A percentile compares a stretch with the other conserved stretches of the same genome.
Evolutionary conservation across 805 yeast species (phyloP).

Genomic region (Lachancea nothofagi): DNA sequence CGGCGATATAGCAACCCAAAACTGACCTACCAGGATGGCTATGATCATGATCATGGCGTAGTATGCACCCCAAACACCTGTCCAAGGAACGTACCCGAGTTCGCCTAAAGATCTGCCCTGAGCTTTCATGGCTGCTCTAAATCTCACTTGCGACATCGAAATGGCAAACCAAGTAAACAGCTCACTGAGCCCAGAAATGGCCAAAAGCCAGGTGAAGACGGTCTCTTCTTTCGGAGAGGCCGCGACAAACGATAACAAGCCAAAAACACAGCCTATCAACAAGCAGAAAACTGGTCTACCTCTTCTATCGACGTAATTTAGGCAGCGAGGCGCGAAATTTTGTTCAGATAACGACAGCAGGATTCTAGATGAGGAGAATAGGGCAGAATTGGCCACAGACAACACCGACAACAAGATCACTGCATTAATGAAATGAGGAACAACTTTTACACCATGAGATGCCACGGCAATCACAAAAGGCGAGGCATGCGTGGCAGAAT

Average conservation of each 20-base stretch:
- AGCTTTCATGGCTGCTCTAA: constrained; percentile 50
- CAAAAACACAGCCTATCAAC: constrained; percentile 45
- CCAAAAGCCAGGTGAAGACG: constrained; percentile 60
- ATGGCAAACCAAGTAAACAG: constrained; percentile 59
- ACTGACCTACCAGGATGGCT: constrained; percentile 51
- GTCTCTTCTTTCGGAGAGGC: constrained; percentile 53
- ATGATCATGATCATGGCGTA: constrained; percentile 45
- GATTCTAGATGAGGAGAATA: constrained; percentile 65
- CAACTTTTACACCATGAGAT: constrained; percentile 54
- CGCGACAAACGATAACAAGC: constrained; percentile 61
- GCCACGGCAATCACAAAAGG: constrained; percentile 62
- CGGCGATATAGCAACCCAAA: constrained; percentile 63
- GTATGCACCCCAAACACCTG: constrained; percentile 50
- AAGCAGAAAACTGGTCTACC: constrained; percentile 62
- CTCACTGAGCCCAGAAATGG: constrained; percentile 57
- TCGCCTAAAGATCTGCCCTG: constrained; percentile 49
- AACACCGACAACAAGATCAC: constrained; percentile 66
- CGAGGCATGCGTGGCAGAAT: constrained; percentile 48
- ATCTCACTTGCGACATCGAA: constrained; percentile 50
- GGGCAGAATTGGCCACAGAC: constrained; percentile 73
- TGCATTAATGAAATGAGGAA: constrained; percentile 68
- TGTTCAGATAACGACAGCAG: constrained; percentile 64
- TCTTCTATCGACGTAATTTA: constrained; percentile 50
- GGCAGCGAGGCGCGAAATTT: constrained; percentile 57
- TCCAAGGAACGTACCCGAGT: constrained; percentile 47